Evolutionary conservation across 225 moss, liverwort and hornwort genomes (phyloP), one percentile per base, ranked within the genome.

Genomic region (Asterella californica): DNA sequence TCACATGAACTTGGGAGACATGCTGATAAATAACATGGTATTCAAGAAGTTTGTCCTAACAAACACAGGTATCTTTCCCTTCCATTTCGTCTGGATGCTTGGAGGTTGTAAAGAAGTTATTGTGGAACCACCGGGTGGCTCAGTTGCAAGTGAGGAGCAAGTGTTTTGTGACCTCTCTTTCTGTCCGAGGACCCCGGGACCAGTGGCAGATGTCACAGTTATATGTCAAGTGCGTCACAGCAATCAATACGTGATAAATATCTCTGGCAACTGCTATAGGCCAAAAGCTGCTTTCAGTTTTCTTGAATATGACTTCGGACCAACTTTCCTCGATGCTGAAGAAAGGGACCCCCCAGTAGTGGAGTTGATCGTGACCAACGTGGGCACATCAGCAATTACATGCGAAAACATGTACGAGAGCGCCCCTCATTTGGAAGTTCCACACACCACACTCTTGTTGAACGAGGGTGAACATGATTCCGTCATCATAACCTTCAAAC

Each of bases 261-360:
- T 96, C 24, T 90, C 84, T 70, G 96, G 91, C 8, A 70, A 81
- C 52, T 91, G 88, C 22, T 96, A 93, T 59, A 78, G 73, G 29
- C 91, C 93, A 53, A 88, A 83, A 80, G 94, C 90, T 68, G 87
- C 83, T 74, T 96, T 96, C 80, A 94, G 96, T 57, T 96, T 93
- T 86, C 87, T 92, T 15, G 84, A 94, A 72, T 91, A 92, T 86
- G 90, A 96, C 86, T 96, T 96, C 82, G 96, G 96, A 37, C 94
- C 93, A 66, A 91, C 91, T 24, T 93, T 96, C 79, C 78, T 91
- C 8, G 83, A 89, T 79, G 85, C 86, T 1, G 83, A 89, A 62
- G 90, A 90, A 67, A 85, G 90, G 78, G 86, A 91, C 78, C 91
- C 91, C 6, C 92, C 96, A 21, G 86, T 79, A 2, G 89, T 90